These are phyloP conservation scores for Strigomonas culicis DNA, from an alignment of 208 protist species.

Conservation along the genomic window DNA sequence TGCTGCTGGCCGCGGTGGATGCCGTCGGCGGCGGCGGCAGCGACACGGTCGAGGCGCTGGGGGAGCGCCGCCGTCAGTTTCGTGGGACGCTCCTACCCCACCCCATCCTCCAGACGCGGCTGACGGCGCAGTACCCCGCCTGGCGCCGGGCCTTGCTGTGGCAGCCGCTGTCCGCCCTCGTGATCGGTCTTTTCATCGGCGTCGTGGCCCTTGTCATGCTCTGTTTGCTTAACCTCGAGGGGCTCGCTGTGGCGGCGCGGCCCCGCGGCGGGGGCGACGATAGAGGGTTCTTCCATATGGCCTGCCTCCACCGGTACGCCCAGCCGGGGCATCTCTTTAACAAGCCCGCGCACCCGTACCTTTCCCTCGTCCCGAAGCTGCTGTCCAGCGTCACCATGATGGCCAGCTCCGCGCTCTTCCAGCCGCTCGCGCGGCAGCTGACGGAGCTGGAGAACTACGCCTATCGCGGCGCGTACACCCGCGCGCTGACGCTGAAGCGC, in stretches of 20 bases:
- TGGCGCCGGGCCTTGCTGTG: conserved; percentile 34
- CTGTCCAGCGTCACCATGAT: conserved; percentile 35
- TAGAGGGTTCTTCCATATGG: conserved; percentile 7
- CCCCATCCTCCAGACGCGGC: conserved; percentile 38
- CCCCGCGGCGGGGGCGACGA: conserved; percentile 13
- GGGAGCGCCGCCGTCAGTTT: neutral
- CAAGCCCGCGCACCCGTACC: conserved; percentile 19
- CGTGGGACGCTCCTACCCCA: conserved; percentile 11
- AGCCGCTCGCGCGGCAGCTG: conserved; percentile 36
- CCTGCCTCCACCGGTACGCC: conserved; percentile 23
- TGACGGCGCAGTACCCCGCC: conserved; percentile 36
- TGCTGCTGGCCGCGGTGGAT: too few relatives aligned
- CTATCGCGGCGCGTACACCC: conserved; percentile 45
- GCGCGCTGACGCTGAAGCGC: conserved; percentile 59
- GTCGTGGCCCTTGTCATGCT: conserved; percentile 33
- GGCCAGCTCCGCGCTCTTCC: conserved; percentile 44
- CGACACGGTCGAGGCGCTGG: neutral
- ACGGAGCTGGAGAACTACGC: conserved; percentile 66
- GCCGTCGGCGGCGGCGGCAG: neutral
- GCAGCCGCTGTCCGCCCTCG: conserved; percentile 35
- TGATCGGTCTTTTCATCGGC: conserved; percentile 35
- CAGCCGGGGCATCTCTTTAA: conserved; percentile 44
- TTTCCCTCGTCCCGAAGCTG: conserved; percentile 31
- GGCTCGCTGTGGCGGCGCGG: conserved; percentile 19
- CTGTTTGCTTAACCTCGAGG: conserved; percentile 58